Percentiles rank a stretch among this genome's conserved stretches.
These are phyloP conservation scores for Pseudomonodictys pantanalensis DNA, from an alignment of 495 filamentous ascomycete genomes.

Conservation along the genomic window DNA sequence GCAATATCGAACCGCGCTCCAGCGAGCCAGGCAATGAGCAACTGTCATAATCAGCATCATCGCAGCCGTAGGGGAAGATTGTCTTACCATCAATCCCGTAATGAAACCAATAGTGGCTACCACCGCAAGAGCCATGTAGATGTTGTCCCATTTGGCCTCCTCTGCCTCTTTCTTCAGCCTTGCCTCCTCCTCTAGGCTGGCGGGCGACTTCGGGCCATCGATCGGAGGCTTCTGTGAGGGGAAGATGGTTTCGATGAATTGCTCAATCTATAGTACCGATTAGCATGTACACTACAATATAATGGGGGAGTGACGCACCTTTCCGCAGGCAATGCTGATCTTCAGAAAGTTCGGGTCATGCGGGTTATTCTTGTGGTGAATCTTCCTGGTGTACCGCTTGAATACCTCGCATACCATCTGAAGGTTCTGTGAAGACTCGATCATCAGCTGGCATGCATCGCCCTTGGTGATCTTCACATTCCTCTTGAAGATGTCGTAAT, in stretches of 20 bases:
- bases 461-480: slow-evolving; percentile 98
- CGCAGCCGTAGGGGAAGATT: neutral
- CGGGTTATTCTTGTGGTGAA: slow-evolving; percentile 92
- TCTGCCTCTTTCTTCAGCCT: slow-evolving; percentile 51
- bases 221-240: slow-evolving; percentile 60
- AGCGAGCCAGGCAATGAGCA: slow-evolving; percentile 63
- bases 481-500: slow-evolving; percentile 78
- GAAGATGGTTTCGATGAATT: slow-evolving; percentile 95
- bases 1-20: slow-evolving; percentile 59
- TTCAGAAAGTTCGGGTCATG: slow-evolving; percentile 90
- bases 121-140: slow-evolving; percentile 62
- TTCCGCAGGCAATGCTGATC: slow-evolving; percentile 86
- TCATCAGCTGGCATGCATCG: slow-evolving; percentile 86
- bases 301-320: slow-evolving; percentile 59
- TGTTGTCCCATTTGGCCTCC: slow-evolving; percentile 56
- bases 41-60: slow-evolving; percentile 46
- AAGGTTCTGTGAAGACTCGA: slow-evolving; percentile 86
- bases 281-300: neutral
- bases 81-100: slow-evolving; percentile 62
- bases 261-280: slow-evolving; percentile 70
- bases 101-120: slow-evolving; percentile 58
- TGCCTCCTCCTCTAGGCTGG: slow-evolving; percentile 46
- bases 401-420: slow-evolving; percentile 75
- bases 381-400: slow-evolving; percentile 68
- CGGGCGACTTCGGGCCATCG: slow-evolving; percentile 41